A percentile compares a stretch with the other conserved stretches of the same genome.
phyloP scores from a whole-genome alignment of 805 yeast genomes.

The Metschnikowia lachancei region DNA sequence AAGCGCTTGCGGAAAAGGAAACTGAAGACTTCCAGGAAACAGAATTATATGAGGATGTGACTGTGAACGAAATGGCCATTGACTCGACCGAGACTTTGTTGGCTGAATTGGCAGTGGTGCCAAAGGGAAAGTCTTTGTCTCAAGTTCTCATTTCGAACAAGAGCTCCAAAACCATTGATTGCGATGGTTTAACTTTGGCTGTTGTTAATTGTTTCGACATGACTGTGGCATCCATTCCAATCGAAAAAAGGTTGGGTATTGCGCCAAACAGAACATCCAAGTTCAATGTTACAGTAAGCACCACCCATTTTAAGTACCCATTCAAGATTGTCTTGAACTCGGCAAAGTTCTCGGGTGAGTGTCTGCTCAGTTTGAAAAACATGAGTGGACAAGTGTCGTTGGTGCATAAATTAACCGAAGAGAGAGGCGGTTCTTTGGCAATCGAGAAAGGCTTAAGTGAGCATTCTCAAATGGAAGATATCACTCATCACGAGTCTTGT shows the following conservation, averaged over 20 bases:
- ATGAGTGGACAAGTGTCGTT: slow-evolving; percentile 23
- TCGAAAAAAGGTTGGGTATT: slow-evolving; percentile 34
- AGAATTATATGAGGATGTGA: not conserved
- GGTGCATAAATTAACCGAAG: not conserved
- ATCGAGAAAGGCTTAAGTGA: not conserved
- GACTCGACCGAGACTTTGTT: slow-evolving; percentile 4
- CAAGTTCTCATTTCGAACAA: slow-evolving; percentile 33
- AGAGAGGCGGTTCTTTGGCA: not conserved
- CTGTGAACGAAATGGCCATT: not conserved
- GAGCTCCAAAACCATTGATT: slow-evolving; percentile 25
- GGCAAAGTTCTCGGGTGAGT: slow-evolving; percentile 19
- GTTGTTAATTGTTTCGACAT: slow-evolving; percentile 30
- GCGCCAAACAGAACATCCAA: slow-evolving; percentile 30
- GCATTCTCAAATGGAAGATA: not conserved
- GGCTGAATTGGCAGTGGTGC: slow-evolving; percentile 25
- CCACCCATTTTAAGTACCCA: slow-evolving; percentile 35
- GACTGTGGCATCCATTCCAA: slow-evolving; percentile 26
- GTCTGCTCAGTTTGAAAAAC: slow-evolving; percentile 24
- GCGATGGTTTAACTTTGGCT: slow-evolving; percentile 30
- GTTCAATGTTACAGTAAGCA: slow-evolving; percentile 33
- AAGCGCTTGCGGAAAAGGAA: not conserved
- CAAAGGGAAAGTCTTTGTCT: slow-evolving; percentile 32
- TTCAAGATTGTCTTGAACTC: slow-evolving; percentile 30
- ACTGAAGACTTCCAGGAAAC: not conserved
- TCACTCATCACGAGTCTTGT: slow-evolving; percentile 1